Evolutionary conservation across 2,329 filamentous ascomycete genomes (phyloP), one percentile per base, ranked within the genome.

Genomic region (Pseudogymnoascus sp.): DNA sequence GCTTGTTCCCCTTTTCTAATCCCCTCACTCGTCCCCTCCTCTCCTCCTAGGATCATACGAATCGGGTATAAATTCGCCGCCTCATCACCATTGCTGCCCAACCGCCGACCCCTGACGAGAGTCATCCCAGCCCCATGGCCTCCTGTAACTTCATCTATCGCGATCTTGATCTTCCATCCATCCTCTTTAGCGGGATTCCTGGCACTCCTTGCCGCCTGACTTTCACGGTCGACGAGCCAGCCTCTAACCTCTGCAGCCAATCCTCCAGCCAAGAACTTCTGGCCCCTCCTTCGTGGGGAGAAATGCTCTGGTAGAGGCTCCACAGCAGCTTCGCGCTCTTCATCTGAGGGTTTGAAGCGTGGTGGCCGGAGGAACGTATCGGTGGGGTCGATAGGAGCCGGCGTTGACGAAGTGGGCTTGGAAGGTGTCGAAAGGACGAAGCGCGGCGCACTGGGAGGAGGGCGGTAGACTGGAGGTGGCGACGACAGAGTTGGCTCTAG

Each of bases 291-390:
- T 56, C 79, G 78, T 1, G 82, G 82, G 0, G 81, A 83, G 70
- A 84, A 84, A 40, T 78, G 75, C 41, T 82, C 79, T 0, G 82
- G 81, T 0, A 81, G 72, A 0, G 80, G 79, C 59, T 74, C 50
- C 50, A 56, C 50, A 33, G 50, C 50, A 7, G 50, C 11, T 33
- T 56, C 50, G 1, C 28, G 50, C n/a, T 56, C 50, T 22, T 56
- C 50, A 4, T 72, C 71, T 19, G 69, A 68, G 5, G 71, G 71
- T 22, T 70, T 68, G 59, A 75, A 75, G 12, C 69, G 67, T 53
- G 72, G 72, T 7, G 71, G 71, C 64, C 71, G 74, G 61, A 70
- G 65, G 61, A 74, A 73, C 5, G 68, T 60, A 11, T 41, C 28
- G 11, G 64, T 22, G 2, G 50, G 22, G 2, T 56, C 50, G 10